A percentile compares a stretch with the other conserved stretches of the same genome.
Evolutionary conservation across 176 grass and related monocot species (phyloP).

Genomic region (Juncus inflexus): DNA sequence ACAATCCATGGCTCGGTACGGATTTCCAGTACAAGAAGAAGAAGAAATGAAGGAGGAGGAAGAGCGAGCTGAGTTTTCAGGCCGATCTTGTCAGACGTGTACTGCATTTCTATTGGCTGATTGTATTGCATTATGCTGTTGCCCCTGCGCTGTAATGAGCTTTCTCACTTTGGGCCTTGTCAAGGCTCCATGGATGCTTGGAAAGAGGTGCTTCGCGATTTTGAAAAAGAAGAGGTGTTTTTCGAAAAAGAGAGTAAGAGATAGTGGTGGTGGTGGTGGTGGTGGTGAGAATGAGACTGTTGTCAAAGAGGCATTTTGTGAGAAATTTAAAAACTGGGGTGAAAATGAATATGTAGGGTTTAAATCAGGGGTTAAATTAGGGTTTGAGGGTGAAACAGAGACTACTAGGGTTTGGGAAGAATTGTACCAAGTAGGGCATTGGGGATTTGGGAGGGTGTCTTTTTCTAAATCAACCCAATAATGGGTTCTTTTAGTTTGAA

Average conservation of each 20-base stretch:
- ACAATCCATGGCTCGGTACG: background rate
- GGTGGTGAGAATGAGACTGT: slow-evolving; percentile 21
- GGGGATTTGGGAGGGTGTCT: slow-evolving; percentile 88
- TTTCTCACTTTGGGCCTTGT: slow-evolving; percentile 45
- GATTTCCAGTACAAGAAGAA: background rate
- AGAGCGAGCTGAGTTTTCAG: slow-evolving; percentile 44
- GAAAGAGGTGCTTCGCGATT: slow-evolving; percentile 25
- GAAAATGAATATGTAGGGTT: background rate
- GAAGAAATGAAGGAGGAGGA: background rate
- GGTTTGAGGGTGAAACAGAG: slow-evolving; percentile 15
- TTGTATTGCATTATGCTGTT: slow-evolving; percentile 70
- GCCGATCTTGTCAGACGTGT: slow-evolving; percentile 56
- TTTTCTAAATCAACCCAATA: slow-evolving; percentile 41
- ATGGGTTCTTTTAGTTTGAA: slow-evolving; percentile 17
- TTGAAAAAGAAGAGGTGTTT: slow-evolving; percentile 20
- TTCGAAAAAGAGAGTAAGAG: slow-evolving; percentile 30
- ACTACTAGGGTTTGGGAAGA: slow-evolving; percentile 49
- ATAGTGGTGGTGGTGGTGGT: slow-evolving; percentile 21
- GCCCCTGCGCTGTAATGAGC: slow-evolving; percentile 58
- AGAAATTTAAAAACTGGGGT: slow-evolving; percentile 17
- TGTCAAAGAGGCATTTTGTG: background rate
- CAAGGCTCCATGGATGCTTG: slow-evolving; percentile 48
- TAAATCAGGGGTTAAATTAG: slow-evolving; percentile 14
- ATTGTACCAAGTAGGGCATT: slow-evolving; percentile 57
- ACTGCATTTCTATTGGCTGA: slow-evolving; percentile 53